Percentiles rank a stretch among this genome's conserved stretches.
Conservation (phyloP, 2,329 filamentous ascomycete species). For the Ilyonectria mors-panacis region DNA sequence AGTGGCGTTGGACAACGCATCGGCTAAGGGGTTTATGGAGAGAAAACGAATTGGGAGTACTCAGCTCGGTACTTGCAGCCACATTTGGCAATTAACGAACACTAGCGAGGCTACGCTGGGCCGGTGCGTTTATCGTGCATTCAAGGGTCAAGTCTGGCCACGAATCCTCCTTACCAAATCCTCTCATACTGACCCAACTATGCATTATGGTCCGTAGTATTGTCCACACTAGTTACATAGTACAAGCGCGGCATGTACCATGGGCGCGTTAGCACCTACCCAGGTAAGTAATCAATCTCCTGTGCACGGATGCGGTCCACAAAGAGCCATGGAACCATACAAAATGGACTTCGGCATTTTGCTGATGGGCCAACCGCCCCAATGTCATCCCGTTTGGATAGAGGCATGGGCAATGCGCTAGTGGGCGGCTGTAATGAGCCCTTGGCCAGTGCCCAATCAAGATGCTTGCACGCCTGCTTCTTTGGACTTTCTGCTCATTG, state of each 20-base stretch:
- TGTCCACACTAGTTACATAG: neutral
- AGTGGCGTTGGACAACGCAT: neutral
- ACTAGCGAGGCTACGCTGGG: neutral
- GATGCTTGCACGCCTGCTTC: neutral
- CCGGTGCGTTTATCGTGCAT: neutral
- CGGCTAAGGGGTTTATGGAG: neutral
- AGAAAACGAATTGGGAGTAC: neutral
- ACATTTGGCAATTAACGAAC: neutral
- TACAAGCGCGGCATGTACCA: neutral
- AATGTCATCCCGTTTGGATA: conserved; percentile 3
- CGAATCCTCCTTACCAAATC: neutral
- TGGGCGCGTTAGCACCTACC: neutral
- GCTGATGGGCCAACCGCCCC: conserved; percentile 4
- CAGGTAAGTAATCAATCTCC: conserved; percentile 13
- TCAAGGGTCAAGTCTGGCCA: neutral
- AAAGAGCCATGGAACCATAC: conserved; percentile 1
- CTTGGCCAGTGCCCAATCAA: neutral
- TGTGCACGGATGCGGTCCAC: conserved; percentile 8
- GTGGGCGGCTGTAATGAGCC: neutral
- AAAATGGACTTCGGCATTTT: conserved; percentile 4
- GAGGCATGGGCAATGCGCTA: conserved; percentile 4
- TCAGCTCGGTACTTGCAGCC: neutral
- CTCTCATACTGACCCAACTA: conserved; percentile 10
- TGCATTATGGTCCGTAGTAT: neutral
- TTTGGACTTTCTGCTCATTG: neutral